Evolutionary conservation across 2,329 filamentous ascomycete genomes (phyloP), one percentile per base, ranked within the genome.

Genomic region (Nannizziopsis arthrosporioides): DNA sequence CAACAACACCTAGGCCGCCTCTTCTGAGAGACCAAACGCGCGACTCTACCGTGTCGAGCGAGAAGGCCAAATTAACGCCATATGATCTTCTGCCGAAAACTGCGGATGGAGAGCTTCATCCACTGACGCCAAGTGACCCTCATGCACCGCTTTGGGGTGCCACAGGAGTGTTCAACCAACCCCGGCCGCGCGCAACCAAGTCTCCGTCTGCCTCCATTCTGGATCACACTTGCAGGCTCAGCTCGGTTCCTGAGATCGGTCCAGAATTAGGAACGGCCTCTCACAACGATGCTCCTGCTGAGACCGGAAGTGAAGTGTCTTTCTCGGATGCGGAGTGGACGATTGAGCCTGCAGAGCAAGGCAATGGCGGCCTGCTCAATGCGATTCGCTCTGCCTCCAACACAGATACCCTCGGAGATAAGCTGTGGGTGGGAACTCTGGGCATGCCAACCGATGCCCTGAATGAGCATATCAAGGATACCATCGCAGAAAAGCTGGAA

Each of bases 391-490:
- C 87, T 12, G 84, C 85, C 1, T 73, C 78, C 12, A 77, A 85
- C 41, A 78, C 81, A 47, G 82, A 81, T 15, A 75, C 77, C 52
- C 69, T 87, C 8, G 74, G 76, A 15, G 84, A 94, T 48, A 83
- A 86, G 60, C 83, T 82, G n/a, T 94, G 85, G 81, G 84, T 96
- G 3, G 90, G 90, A 46, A 93, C 89, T 0, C 69, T 96, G 38
- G 92, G 90, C 15, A 95, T 95, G 79, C 89, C 90, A 0, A 95
- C 87, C 0, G 90, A 96, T 65, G 83, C 82, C 6, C 73, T 96
- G 18, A 79, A 81, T 37, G 78, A 80, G 0, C 75, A 82, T 57
- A 81, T 85, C 59, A 90, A 84, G 62, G 75, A 84, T 50, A 85
- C 90, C 45, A 95, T 96, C 54, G 80, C 86, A 54, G 84, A 92